Evolutionary conservation across 116 monocot genomes (phyloP).

Genomic region (Trichopus zeylanicus): DNA sequence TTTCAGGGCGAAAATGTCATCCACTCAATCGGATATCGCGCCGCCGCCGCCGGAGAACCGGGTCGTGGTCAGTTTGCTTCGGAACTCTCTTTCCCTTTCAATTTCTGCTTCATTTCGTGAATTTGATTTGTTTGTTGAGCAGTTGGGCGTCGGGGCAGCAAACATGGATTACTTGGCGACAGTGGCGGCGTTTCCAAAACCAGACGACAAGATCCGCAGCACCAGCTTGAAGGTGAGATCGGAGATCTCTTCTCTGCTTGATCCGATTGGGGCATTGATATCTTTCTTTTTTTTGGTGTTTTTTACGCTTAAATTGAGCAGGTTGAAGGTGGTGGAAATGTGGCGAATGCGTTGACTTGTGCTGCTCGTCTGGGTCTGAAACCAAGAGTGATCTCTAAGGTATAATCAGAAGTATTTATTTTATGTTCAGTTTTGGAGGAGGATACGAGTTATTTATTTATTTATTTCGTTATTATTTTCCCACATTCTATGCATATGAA

Average conservation of each 20-base stretch:
- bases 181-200: constrained; percentile 65
- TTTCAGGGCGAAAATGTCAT: constrained; percentile 52
- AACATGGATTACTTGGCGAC: constrained; percentile 68
- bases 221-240: constrained; percentile 55
- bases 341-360: constrained; percentile 74
- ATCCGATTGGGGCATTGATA: not conserved
- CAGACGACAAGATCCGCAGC: constrained; percentile 96
- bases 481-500: no score
- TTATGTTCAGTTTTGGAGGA: no score
- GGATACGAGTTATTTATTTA: no score
- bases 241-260: not conserved
- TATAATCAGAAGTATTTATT: no score
- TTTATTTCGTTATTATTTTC: no score
- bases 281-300: not conserved
- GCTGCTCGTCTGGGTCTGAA: constrained; percentile 80
- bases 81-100: not conserved
- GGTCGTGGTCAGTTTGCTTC: constrained; percentile 35
- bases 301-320: constrained; percentile 3
- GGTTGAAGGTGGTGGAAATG: constrained; percentile 93
- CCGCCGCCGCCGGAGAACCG: constrained; percentile 39
- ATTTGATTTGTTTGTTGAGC: not conserved
- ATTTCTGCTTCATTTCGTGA: not conserved
- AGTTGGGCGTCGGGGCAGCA: constrained; percentile 77
- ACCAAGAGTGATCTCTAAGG: constrained; percentile 86
- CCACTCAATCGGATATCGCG: constrained; percentile 1